Evolutionary conservation across 2,329 filamentous ascomycete genomes (phyloP), one percentile per base, ranked within the genome.

Genomic region (Fusarium ambrosium): DNA sequence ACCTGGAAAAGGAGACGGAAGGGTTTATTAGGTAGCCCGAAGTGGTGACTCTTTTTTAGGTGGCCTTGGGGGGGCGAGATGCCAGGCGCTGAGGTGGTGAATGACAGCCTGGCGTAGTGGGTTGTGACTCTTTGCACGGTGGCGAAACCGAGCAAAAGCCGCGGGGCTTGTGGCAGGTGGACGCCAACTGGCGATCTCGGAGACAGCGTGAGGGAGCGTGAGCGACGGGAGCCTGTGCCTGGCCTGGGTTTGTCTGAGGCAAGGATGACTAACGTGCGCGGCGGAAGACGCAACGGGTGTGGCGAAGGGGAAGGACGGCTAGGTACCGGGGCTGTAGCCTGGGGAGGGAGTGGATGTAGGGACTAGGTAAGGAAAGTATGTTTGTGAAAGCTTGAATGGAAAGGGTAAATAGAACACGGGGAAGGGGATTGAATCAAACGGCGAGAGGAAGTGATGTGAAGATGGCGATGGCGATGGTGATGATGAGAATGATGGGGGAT

Each of bases 51-150:
- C 80, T 77, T 81, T 76, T 73, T 71, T 69, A 78, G 76, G 78
- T 78, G 78, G 81, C 78, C 79, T 80, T 70, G 77, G 80, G 80
- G 80, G 81, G 80, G 24, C 80, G 77, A 82, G 80, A 80, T 77
- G 70, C 71, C 69, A 79, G 78, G 78, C 76, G 76, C 70, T 67
- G 62, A 56, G 62, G 64, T 73, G 71, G 69, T 76, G 64, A 70
- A 65, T 78, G 75, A 79, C 75, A 79, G 71, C 77, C 77, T 75
- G 78, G 73, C 68, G 73, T 75, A 70, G 72, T 74, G 69, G 77
- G 71, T 77, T 83, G 81, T 84, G 82, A 84, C 82, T 84, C 82
- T 79, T 76, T 79, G 78, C 79, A 82, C 79, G 82, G 82, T 81
- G 80, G 81, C 81, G 77, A 82, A 80, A 79, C 80, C 75, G 79